A percentile compares a stretch with the other conserved stretches of the same genome.
These are phyloP conservation scores for Starmerella apis DNA, from an alignment of 805 yeast species.

Conservation along the genomic window DNA sequence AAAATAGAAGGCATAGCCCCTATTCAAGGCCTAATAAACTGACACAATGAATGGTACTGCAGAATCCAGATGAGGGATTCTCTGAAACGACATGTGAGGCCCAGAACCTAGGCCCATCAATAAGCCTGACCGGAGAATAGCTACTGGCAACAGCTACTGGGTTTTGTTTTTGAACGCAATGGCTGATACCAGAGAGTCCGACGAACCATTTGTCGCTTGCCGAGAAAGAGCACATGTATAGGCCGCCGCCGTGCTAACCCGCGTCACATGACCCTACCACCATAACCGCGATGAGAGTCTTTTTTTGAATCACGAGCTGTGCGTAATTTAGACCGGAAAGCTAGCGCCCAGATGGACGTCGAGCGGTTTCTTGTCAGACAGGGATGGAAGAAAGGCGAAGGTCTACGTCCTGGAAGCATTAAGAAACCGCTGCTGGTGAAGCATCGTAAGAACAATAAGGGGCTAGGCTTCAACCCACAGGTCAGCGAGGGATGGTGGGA, in stretches of 20 bases:
- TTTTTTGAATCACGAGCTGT: not conserved
- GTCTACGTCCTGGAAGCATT: constrained; percentile 66
- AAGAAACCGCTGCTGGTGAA: constrained; percentile 78
- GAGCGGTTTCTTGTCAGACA: constrained; percentile 57
- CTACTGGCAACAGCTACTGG: no score
- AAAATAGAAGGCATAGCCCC: no score
- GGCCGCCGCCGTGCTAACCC: not conserved
- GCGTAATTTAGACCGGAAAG: not conserved
- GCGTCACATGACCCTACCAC: not conserved
- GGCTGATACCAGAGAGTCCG: no score
- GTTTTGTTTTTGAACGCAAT: no score
- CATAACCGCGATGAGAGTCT: not conserved
- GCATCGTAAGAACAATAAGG: constrained; percentile 83
- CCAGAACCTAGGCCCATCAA: no score
- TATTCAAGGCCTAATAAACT: no score
- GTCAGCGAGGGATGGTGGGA: constrained; percentile 97
- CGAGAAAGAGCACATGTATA: not conserved
- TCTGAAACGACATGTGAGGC: no score
- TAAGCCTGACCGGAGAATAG: no score
- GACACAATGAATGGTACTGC: no score
- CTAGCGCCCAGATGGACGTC: constrained; percentile 52
- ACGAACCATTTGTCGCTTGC: no score
- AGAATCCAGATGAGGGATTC: no score
- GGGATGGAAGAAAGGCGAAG: constrained; percentile 93
- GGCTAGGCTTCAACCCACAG: constrained; percentile 66